Conservation (phyloP, 768 basidiomycete species). For the Lactifluus pinguis region DNA sequence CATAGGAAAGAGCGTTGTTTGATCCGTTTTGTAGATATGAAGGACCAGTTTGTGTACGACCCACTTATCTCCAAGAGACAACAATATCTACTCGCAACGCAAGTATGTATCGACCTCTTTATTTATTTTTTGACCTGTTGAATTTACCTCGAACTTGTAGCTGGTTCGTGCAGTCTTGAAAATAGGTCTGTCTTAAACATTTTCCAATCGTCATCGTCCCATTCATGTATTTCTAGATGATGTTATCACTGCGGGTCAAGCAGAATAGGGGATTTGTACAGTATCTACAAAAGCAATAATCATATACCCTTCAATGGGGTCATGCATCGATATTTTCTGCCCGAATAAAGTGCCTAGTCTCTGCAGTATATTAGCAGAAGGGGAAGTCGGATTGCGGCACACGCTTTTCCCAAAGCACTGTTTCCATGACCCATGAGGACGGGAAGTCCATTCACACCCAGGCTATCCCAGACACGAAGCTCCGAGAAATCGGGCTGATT, state of each 20-base stretch:
- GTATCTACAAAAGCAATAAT: conserved; percentile 8
- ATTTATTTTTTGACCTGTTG: neutral
- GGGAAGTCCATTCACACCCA: neutral
- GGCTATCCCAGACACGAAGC: no score
- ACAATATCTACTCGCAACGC: conserved; percentile 94
- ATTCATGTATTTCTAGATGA: conserved; percentile 43
- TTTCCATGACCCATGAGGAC: neutral
- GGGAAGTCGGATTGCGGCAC: neutral
- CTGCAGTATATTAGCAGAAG: neutral
- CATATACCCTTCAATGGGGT: conserved; percentile 4
- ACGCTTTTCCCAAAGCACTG: neutral
- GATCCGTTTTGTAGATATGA: conserved; percentile 69
- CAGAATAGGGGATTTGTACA: conserved; percentile 37
- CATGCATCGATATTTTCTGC: neutral
- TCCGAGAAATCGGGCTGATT: no score
- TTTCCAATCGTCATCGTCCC: neutral
- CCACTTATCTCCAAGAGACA: conserved; percentile 96
- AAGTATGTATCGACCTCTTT: conserved; percentile 39
- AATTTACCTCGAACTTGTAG: conserved; percentile 27
- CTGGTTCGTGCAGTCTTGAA: conserved; percentile 82
- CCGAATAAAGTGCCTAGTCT: neutral
- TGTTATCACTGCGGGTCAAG: conserved; percentile 64
- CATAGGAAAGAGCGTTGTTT: neutral
- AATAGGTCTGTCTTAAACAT: conserved; percentile 48
- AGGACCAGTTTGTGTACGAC: conserved; percentile 92